Evolutionary conservation across 257 asterid genomes (phyloP), one percentile per base, ranked within the genome.

Genomic region (Scutellaria barbata): DNA sequence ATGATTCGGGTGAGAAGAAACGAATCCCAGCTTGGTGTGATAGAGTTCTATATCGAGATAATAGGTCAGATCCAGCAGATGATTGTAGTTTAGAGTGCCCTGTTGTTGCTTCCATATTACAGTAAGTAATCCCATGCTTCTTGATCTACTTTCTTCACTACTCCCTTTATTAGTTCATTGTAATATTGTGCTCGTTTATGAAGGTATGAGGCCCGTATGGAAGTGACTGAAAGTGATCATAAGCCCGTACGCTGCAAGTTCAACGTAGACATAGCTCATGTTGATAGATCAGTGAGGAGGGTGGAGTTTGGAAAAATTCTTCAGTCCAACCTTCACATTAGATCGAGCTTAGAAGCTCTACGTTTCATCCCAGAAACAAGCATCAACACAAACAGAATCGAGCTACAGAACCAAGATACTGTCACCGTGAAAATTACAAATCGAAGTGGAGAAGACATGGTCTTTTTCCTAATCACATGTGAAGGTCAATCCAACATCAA

Each of bases 21-120:
- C 74, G 98, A 37, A 95, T 92, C 73, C 99, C 98, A 6, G 99
- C 99, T 11, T 95, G 99, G 99, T 95, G 99, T 66, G 98, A 92
- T 55, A 77, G 99, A 78, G 81, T 95, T 60, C 73, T 95, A 4
- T 95, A 95, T 65, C 85, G 98, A 62, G 98, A 92, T 74, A 95
- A 82, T 58, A 81, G 91, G 25, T 81, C 79, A n/a, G 52, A 81
- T 52, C 88, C 89, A 14, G n/a, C 75, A 9, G 85, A 83, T 46
- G 84, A 72, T 18, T 90, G 97, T 85, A 87, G 95, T 66, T 83
- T 95, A 75, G 91, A 78, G 82, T 89, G 97, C 76, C 98, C 99
- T 8, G 93, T 95, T 20, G 91, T 85, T 66, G 90, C 96, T 63
- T 89, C 97, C 51, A 75, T 95, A 68, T 18, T 88, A 72, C 87